phyloP scores from a whole-genome alignment of 441 rosid species.

The Biscutella laevigata region DNA sequence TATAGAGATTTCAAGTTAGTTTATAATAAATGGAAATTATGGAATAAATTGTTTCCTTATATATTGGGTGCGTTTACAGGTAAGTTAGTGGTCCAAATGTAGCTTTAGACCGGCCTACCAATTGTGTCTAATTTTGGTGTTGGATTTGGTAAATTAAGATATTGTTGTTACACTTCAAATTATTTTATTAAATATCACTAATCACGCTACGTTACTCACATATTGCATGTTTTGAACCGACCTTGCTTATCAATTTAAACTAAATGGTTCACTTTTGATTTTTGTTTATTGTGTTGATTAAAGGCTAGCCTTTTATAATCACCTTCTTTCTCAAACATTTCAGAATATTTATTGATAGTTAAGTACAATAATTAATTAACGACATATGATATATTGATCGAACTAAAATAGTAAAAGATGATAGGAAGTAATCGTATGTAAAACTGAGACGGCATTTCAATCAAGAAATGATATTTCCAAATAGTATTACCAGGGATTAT shows the following conservation, averaged over 20 bases:
- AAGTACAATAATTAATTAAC: neutral
- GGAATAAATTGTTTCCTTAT: neutral
- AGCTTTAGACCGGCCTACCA: slow-evolving; percentile 23
- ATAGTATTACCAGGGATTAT: slow-evolving; percentile 11
- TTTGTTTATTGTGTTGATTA: neutral
- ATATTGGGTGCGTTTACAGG: slow-evolving; percentile 14
- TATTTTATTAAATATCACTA: no score
- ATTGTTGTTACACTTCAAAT: neutral
- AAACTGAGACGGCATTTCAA: neutral
- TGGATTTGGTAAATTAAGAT: slow-evolving; percentile 21
- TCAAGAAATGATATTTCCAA: neutral
- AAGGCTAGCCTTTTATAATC: neutral
- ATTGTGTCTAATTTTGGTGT: slow-evolving; percentile 23
- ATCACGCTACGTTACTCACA: neutral
- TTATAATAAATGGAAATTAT: slow-evolving; percentile 2
- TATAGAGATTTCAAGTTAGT: neutral
- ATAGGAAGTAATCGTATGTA: neutral
- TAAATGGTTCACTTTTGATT: neutral
- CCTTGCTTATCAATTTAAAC: slow-evolving; percentile 1
- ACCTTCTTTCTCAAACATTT: neutral
- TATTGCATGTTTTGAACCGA: neutral
- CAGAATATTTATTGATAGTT: neutral
- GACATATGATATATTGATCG: neutral
- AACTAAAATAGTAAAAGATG: neutral
- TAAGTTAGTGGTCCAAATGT: slow-evolving; percentile 24